Conservation (phyloP, 805 yeast genomes). For the Soucietia sequanensis region DNA sequence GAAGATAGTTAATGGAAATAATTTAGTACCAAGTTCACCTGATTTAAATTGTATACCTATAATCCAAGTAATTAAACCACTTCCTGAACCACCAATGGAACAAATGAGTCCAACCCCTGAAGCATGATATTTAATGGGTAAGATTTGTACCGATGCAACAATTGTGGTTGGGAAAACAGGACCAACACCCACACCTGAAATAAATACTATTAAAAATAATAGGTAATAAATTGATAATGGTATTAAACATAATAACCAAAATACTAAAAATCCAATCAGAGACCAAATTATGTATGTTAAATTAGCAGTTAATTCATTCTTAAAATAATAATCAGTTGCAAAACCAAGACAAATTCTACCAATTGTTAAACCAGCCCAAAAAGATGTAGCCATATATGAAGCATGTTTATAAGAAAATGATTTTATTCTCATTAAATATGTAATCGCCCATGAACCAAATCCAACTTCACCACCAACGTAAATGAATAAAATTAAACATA, state of each 20-base stretch:
- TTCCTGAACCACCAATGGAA: constrained; percentile 81
- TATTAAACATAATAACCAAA: constrained; percentile 22
- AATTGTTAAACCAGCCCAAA: constrained; percentile 50
- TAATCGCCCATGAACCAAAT: constrained; percentile 53
- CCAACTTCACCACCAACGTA: constrained; percentile 55
- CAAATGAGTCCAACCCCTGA: constrained; percentile 72
- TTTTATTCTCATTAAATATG: constrained; percentile 44
- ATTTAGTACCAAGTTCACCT: too few relatives aligned
- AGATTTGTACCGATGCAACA: constrained; percentile 56
- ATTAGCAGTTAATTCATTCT: constrained; percentile 47
- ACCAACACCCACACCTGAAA: constrained; percentile 51
- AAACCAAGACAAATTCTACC: constrained; percentile 53
- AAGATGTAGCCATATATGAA: constrained; percentile 49
- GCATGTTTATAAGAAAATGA: constrained; percentile 32
- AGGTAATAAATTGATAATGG: constrained; percentile 31
- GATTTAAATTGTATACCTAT: too few relatives aligned
- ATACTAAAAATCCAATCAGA: constrained; percentile 24
- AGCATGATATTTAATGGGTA: constrained; percentile 62
- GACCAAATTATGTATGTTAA: constrained; percentile 35
- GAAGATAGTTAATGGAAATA: too few relatives aligned
- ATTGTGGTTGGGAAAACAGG: constrained; percentile 68
- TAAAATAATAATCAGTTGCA: constrained; percentile 49
- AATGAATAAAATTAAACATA: constrained; percentile 42
- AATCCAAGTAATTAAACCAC: constrained; percentile 79
- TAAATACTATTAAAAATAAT: constrained; percentile 34